Evolutionary conservation across 208 protist species (phyloP), one percentile per base, ranked within the genome.

Genomic region (Trypanosoma congolense): DNA sequence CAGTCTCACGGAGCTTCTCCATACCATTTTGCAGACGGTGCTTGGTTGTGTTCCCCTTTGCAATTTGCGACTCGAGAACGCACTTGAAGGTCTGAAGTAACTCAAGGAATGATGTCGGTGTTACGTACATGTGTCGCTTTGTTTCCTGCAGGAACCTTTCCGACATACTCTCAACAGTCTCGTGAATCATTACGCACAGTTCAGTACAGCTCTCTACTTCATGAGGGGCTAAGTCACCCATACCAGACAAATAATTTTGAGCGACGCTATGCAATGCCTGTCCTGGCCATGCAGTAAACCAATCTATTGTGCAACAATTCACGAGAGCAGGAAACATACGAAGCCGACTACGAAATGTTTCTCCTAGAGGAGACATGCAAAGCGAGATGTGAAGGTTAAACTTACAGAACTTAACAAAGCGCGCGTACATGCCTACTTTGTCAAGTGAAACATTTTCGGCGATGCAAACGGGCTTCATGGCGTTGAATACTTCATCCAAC

Each of bases 281-380:
- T 28, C 82, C 72, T 24, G 97, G 96, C 97, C 97, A 99, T 41
- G 89, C 86, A 12, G 83, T 82, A 71, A 99, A 99, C 97, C 97
- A 99, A 68, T 99, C 97, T 65, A 99, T 98, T 1, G 97, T 98
- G 67, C 96, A 98, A 77, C 97, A 99, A 66, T 97, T 99, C 36
- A 99, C 95, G 4, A 99, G 72, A 2, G 98, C 96, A 3, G 97
- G 98, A 73, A 99, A 99, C 88, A 97, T 98, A 56, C 97, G 86
- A 10, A 99, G 83, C 25, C 97, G 80, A 29, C 67, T 90, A 28
- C 96, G 82, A 81, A 99, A 99, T 3, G 80, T 60, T 63, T 98
- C 95, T 61, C 96, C 95, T 19, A 97, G 71, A 8, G 98, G 97
- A 3, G 92, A 97, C 93, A 99, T 98, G 67, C 91, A 97, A 48